phyloP scores from a whole-genome alignment of 306 rosid species.

The Glycine soja region DNA sequence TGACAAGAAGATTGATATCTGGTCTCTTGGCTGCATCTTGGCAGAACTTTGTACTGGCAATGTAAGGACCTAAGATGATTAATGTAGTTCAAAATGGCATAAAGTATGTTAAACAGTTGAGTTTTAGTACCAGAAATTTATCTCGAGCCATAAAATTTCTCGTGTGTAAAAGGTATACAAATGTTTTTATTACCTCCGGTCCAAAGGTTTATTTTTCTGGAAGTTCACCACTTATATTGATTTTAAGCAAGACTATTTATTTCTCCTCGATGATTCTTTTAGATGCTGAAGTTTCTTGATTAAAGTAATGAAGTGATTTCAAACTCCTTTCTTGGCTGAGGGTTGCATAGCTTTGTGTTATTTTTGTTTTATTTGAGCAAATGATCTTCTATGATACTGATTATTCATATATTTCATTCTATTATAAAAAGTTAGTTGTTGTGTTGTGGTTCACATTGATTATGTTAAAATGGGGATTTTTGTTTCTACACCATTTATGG shows the following conservation, averaged over 20 bases:
- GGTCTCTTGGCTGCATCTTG: slow-evolving; percentile 97
- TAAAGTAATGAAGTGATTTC: slow-evolving; percentile 5
- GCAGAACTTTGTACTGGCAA: slow-evolving; percentile 93
- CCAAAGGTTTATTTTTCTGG: neutral
- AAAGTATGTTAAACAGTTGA: neutral
- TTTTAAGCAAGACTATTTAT: slow-evolving; percentile 1
- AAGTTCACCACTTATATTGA: neutral
- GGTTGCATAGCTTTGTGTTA: neutral
- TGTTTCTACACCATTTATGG: too few relatives aligned
- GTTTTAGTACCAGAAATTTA: neutral
- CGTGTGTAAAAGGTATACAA: neutral
- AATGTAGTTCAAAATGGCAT: slow-evolving; percentile 23
- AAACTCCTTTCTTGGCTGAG: neutral
- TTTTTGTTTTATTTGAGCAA: slow-evolving; percentile 20
- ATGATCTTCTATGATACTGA: slow-evolving; percentile 17
- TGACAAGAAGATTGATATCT: slow-evolving; percentile 85
- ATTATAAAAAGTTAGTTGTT: neutral
- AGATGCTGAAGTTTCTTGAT: slow-evolving; percentile 23
- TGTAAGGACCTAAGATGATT: slow-evolving; percentile 62
- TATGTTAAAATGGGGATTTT: too few relatives aligned
- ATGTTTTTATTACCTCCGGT: neutral
- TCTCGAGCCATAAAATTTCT: slow-evolving; percentile 16
- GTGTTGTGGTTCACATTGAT: slow-evolving; percentile 10
- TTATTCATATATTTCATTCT: neutral
- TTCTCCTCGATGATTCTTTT: slow-evolving; percentile 5